phyloP scores from a whole-genome alignment of 352 stramenopile species.

The Pythium phragmitis region DNA sequence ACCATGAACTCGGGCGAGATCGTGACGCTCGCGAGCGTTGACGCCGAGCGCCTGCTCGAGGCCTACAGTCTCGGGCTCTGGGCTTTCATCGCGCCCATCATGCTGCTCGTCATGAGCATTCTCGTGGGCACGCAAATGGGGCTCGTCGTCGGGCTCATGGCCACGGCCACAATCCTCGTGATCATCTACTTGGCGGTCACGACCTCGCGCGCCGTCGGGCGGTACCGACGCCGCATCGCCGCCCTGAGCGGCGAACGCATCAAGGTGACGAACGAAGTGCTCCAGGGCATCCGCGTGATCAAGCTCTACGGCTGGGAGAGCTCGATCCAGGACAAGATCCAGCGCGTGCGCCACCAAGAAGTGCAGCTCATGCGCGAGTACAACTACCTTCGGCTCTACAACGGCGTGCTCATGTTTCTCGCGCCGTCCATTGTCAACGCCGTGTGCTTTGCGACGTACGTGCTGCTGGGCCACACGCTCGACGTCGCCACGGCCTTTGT shows the following conservation, averaged over 20 bases:
- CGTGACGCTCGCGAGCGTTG: slow-evolving; percentile 46
- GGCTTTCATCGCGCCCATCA: slow-evolving; percentile 46
- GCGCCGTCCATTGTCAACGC: slow-evolving; percentile 91
- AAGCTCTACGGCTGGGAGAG: slow-evolving; percentile 76
- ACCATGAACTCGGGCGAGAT: slow-evolving; percentile 57
- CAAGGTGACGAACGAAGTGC: slow-evolving; percentile 87
- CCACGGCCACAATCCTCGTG: slow-evolving; percentile 9
- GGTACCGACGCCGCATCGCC: slow-evolving; percentile 36
- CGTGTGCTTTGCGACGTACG: slow-evolving; percentile 82
- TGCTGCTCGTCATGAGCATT: slow-evolving; percentile 40
- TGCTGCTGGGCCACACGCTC: slow-evolving; percentile 74
- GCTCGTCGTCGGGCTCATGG: slow-evolving; percentile 11
- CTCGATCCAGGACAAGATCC: slow-evolving; percentile 25
- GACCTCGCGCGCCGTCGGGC: slow-evolving; percentile 36
- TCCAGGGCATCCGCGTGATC: slow-evolving; percentile 74
- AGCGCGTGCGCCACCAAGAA: slow-evolving; percentile 26
- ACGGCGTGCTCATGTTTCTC: slow-evolving; percentile 48
- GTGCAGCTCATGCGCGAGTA: slow-evolving; percentile 27
- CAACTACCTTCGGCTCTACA: slow-evolving; percentile 30
- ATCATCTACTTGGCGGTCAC: slow-evolving; percentile 30
- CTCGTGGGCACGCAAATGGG: slow-evolving; percentile 47
- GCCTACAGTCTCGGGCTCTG: slow-evolving; percentile 48
- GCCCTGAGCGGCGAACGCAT: slow-evolving; percentile 55
- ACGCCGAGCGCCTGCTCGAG: slow-evolving; percentile 53
- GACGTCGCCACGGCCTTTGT: slow-evolving; percentile 93